Evolutionary conservation across 306 rosid genomes (phyloP).

Genomic region (Carpinus viminea): DNA sequence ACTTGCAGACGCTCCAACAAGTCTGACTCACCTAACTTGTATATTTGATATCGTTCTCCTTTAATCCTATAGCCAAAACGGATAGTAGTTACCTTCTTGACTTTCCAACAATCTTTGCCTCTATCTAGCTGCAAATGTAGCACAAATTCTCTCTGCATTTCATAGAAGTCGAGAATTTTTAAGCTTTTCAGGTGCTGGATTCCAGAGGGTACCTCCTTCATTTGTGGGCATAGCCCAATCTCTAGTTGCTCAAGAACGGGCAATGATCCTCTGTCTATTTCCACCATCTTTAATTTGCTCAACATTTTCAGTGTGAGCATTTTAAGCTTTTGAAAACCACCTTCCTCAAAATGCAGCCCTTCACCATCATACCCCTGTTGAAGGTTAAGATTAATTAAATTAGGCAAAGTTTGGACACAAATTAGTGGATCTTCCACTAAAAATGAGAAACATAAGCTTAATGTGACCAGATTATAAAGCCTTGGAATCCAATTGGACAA

Average conservation of each 20-base stretch:
- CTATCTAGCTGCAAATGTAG: not conserved
- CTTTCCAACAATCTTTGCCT: constrained; percentile 1
- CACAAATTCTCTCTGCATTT: not conserved
- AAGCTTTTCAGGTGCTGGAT: constrained; percentile 3
- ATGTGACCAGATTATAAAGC: too few species aligned
- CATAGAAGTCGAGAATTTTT: not conserved
- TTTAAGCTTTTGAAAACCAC: constrained; percentile 4
- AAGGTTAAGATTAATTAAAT: too few species aligned
- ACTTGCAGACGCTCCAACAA: not conserved
- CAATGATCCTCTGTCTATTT: constrained; percentile 5
- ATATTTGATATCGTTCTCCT: not conserved
- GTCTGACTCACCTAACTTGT: not conserved
- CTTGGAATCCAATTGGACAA: too few species aligned
- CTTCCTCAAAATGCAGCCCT: not conserved
- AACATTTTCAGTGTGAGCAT: not conserved
- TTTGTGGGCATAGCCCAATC: not conserved
- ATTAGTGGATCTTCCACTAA: too few species aligned
- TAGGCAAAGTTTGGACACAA: too few species aligned
- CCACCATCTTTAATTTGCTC: not conserved
- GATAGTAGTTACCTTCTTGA: not conserved
- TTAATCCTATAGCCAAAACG: not conserved
- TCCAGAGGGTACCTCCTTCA: constrained; percentile 15
- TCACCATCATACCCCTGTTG: too few species aligned
- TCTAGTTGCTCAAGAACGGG: constrained; percentile 4
- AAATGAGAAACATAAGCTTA: too few species aligned